Evolutionary conservation across 164 flowering plant genomes (phyloP), one percentile per base, ranked within the genome.

Genomic region (Berberis vulgaris): DNA sequence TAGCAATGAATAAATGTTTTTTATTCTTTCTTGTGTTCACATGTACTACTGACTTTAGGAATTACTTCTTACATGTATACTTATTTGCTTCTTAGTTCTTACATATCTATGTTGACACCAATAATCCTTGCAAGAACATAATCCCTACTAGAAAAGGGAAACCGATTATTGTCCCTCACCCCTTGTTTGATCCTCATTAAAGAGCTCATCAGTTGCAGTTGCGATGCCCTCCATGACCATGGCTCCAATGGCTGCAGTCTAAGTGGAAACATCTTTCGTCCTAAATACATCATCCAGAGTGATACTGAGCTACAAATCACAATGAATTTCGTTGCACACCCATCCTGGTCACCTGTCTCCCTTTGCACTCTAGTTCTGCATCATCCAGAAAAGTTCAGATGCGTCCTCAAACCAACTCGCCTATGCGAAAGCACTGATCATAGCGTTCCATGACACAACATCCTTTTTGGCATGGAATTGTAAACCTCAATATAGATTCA

Each of bases 231-330:
- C 47, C 62, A 66, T 59, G n/a, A 57, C 56, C 6, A 66, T 53
- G 3, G 45, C 69, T 0, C 46, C 49, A 8, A 66, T 66, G 13
- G 59, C 4, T 1, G 69, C 47, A n/a, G 69, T 66, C 69, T 63
- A 66, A 58, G 69, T 12, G n/a, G 47, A 46, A 39, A 47, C 45
- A 66, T 66, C 46, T 50, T 59, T 26, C 26, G 43, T 10, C n/a
- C 60, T 41, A 40, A 59, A 67, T 64, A 67, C 60, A 12, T 49
- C 57, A 26, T 58, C 43, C 56, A 66, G 45, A n/a, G 69, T 55
- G 4, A 62, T 59, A 10, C 68, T 60, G 39, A 65, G 52, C 62
- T 26, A 26, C 26, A 26, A 26, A 52, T 38, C 50, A 12, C 52
- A 50, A 42, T 9, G 38, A 42, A 66, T 13, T 5, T 47, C 39